Evolutionary conservation across 192 early-diverging fungal species (phyloP), one percentile per base, ranked within the genome.

Genomic region (Coemansia sp.): DNA sequence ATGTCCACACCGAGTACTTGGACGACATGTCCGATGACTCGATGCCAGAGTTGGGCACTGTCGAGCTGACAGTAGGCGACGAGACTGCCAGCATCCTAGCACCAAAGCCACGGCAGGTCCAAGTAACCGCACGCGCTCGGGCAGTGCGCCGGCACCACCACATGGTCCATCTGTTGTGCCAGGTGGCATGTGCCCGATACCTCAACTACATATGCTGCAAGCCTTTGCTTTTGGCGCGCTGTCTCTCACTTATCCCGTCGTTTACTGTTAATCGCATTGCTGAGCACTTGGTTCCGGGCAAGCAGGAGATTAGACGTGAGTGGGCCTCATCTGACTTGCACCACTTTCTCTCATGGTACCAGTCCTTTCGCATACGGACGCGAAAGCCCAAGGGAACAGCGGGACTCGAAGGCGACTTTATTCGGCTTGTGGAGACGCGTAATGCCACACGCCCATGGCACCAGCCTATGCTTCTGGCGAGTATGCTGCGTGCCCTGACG

Each of bases 271-370:
- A 71, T 6, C 71, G 75, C 30, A 63, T 82, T 4, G 42, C 61
- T 23, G 44, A 68, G 58, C 80, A 82, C 59, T 42, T 68, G 37
- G 70, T 70, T 35, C 72, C 80, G 1, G 59, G 58, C n/a, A 58
- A 62, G 21, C 58, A 30, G 46, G 70, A 66, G 40, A 37, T 77
- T 21, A 64, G 80, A 6, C 68, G 75, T 57, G 80, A 82, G 26
- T 82, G 80, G 80, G 75, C 70, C 1, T 70, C 75, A 14, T 59
- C 72, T 1, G 80, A 82, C 30, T 60, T 82, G 70, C 74, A 68
- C 47, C 62, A 60, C 33, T 55, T 76, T 16, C 17, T 82, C 55
- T 57, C 71, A 10, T 59, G 63, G 26, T 74, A 64, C 64, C 68
- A 62, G 38, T 42, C 61, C 19, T 57, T 58, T n/a, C 35, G 42